Evolutionary conservation across 116 monocot genomes (phyloP), one percentile per base, ranked within the genome.

Genomic region (Posidonia oceanica): DNA sequence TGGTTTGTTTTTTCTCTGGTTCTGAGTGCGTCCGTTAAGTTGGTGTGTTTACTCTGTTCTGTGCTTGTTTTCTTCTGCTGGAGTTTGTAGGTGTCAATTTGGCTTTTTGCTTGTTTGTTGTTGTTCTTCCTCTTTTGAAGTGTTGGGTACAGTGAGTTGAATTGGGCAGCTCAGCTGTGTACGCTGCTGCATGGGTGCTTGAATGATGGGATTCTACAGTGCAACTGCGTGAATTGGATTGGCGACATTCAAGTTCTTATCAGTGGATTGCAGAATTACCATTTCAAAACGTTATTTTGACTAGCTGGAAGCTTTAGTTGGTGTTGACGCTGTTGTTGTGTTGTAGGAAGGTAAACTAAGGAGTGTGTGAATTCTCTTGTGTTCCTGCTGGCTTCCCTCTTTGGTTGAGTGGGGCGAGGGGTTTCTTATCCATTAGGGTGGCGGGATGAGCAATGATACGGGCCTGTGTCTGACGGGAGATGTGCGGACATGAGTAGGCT

Each of bases 401-500:
- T 29, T 62, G 29, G 40, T 44, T 29, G 72, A 72, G 62, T 16
- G 44, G 44, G 4, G 17, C 38, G 29, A 53, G 29, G 5, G 14
- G 48, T 39, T 73, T 5, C 53, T 59, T 64, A 52, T 48, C 36
- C 15, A 44, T 4, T 70, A 62, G 44, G 38, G 22, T 57, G 55
- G 23, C 39, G 20, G 57, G 51, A 56, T 64, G 70, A 64, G 18
- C 70, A 53, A 70, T 58, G 70, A 76, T 3, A 22, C 21, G 53
- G 17, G 5, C 7, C 39, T 68, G 60, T 52, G 54, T 52, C 29
- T 29, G 68, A 63, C 39, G 29, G 79, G 81, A 83, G 69, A 83
- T 91, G 91, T 81, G 72, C 66, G 77, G 87, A 85, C 66, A 98
- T 98, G 98, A 98, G 89, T 87, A 93, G 98, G 79, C 79, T 84